Evolutionary conservation across 1,284 basidiomycete species (phyloP).

Genomic region (Tylopilus orsonianus): DNA sequence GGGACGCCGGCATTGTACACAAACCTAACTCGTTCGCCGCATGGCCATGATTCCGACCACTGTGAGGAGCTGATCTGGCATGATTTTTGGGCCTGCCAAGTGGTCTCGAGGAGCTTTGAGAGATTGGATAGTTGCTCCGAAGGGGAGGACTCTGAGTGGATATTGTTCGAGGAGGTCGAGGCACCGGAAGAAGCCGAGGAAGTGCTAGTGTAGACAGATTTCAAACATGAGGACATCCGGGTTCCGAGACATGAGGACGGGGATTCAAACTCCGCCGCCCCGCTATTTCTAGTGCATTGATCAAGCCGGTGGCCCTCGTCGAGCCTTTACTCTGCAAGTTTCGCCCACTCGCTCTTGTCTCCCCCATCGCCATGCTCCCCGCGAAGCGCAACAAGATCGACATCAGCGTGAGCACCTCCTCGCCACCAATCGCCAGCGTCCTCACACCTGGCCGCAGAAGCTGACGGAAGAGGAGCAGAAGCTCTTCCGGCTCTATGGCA

Average conservation of each 20-base stretch:
- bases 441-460: slow-evolving; percentile 48
- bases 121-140: slow-evolving; percentile 9
- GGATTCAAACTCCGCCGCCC: slow-evolving; percentile 30
- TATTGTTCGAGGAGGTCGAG: slow-evolving; percentile 17
- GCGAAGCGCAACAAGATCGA: slow-evolving; percentile 88
- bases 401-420: slow-evolving; percentile 65
- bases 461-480: slow-evolving; percentile 91
- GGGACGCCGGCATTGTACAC: slow-evolving; percentile 8
- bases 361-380: slow-evolving; percentile 65
- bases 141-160: slow-evolving; percentile 16
- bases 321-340: slow-evolving; percentile 5
- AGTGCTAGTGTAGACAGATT: slow-evolving; percentile 18
- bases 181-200: slow-evolving; percentile 4
- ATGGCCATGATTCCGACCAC: slow-evolving; percentile 12
- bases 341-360: slow-evolving; percentile 25
- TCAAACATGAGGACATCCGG: slow-evolving; percentile 27
- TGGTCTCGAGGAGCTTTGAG: slow-evolving; percentile 13
- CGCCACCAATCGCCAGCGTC: not conserved
- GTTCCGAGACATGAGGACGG: slow-evolving; percentile 28
- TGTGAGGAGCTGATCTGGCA: slow-evolving; percentile 20
- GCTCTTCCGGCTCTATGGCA: slow-evolving; percentile 93
- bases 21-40: slow-evolving; percentile 5
- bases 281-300: slow-evolving; percentile 23
- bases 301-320: not conserved
- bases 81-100: slow-evolving; percentile 7